phyloP scores from a whole-genome alignment of 2,329 filamentous ascomycete species.

The Stagonosporopsis tanaceti region DNA sequence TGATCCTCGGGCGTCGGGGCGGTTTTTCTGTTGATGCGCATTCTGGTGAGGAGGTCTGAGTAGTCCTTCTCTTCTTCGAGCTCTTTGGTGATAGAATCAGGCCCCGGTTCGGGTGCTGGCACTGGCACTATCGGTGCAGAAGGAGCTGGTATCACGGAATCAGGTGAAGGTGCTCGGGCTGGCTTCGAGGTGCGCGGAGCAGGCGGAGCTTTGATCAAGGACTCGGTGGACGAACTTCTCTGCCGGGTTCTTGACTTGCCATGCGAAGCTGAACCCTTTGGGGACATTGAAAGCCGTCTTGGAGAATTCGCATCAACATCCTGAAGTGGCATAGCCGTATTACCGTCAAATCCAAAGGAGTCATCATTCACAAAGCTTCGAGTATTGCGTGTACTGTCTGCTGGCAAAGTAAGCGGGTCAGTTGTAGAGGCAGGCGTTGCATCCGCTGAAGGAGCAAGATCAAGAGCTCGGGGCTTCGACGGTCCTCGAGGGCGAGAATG shows the following conservation, averaged over 20 bases:
- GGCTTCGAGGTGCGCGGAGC: conserved; percentile 20
- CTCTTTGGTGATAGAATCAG: conserved; percentile 21
- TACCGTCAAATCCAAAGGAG: conserved; percentile 30
- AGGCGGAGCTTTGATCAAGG: conserved; percentile 30
- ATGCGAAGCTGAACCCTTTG: conserved; percentile 24
- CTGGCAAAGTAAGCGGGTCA: conserved; percentile 23
- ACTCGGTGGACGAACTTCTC: conserved; percentile 34
- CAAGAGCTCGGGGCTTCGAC: conserved; percentile 33
- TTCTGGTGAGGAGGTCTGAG: conserved; percentile 39
- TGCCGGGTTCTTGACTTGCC: conserved; percentile 22
- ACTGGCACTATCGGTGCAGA: conserved; percentile 10
- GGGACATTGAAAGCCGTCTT: conserved; percentile 42
- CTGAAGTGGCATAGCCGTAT: conserved; percentile 37
- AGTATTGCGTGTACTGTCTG: conserved; percentile 18
- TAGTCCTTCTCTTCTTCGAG: conserved; percentile 40
- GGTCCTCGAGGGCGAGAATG: conserved; percentile 13
- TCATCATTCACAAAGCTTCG: conserved; percentile 23
- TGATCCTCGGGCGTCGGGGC: conserved; percentile 29
- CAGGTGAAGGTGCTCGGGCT: conserved; percentile 31
- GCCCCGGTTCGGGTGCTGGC: conserved; percentile 24
- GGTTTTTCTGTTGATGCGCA: conserved; percentile 43
- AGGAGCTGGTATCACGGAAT: conserved; percentile 35
- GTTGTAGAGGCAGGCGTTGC: conserved; percentile 32
- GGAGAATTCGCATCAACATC: conserved; percentile 43
- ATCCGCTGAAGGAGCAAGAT: conserved; percentile 34